Evolutionary conservation across 2,329 filamentous ascomycete species (phyloP).

Genomic region (Aspergillus alliaceus): DNA sequence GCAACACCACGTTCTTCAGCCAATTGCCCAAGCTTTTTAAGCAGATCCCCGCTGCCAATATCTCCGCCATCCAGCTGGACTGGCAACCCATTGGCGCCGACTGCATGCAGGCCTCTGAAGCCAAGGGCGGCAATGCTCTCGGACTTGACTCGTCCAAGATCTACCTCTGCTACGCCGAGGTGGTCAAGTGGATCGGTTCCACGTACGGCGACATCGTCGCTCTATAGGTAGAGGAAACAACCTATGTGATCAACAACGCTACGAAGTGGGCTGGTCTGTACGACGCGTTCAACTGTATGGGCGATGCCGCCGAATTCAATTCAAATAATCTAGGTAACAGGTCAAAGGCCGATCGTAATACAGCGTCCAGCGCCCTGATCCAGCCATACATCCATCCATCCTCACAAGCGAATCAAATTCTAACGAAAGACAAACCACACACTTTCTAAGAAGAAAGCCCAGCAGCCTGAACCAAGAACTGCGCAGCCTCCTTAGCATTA

Average conservation of each 20-base stretch:
- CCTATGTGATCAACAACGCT: slow-evolving; percentile 28
- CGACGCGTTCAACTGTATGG: slow-evolving; percentile 37
- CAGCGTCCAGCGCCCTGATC: background rate
- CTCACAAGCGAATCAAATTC: background rate
- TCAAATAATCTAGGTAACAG: too few relatives aligned
- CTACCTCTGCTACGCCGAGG: slow-evolving; percentile 42
- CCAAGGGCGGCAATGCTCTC: slow-evolving; percentile 27
- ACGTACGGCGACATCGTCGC: slow-evolving; percentile 30
- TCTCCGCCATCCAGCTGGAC: slow-evolving; percentile 44
- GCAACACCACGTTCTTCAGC: slow-evolving; percentile 41
- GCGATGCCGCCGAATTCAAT: slow-evolving; percentile 39
- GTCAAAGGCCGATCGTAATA: too few relatives aligned
- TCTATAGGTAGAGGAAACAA: slow-evolving; percentile 33
- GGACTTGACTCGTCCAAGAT: slow-evolving; percentile 32
- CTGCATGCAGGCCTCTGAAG: slow-evolving; percentile 34
- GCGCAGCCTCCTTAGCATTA: slow-evolving; percentile 38
- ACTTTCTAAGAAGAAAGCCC: too few relatives aligned
- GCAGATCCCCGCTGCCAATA: slow-evolving; percentile 32
- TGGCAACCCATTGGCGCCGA: slow-evolving; percentile 38
- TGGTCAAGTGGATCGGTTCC: slow-evolving; percentile 35
- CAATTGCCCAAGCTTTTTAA: slow-evolving; percentile 41
- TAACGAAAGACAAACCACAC: background rate
- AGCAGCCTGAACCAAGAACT: slow-evolving; percentile 34
- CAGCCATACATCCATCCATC: background rate
- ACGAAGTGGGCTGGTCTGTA: slow-evolving; percentile 26